Evolutionary conservation across 139 green algal species (phyloP).

Genomic region (Ostreobium quekettii): DNA sequence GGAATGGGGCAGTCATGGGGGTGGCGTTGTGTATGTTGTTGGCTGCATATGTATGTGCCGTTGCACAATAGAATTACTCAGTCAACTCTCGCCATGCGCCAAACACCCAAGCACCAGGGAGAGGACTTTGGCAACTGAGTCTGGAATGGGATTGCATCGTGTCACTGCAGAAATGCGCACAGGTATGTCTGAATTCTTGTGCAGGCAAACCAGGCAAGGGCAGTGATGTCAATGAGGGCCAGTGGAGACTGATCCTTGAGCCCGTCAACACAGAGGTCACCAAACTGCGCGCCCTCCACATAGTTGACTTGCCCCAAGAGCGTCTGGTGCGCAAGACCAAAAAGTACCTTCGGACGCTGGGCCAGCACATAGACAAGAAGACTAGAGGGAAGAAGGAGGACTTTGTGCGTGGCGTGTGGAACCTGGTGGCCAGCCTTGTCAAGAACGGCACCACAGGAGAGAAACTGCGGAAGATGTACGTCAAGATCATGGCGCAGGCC

Average conservation of each 20-base stretch:
- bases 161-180: background rate
- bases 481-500: background rate
- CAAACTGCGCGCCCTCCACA: constrained; percentile 44
- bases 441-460: constrained; percentile 14
- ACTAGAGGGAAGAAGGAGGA: background rate
- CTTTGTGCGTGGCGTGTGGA: constrained; percentile 7
- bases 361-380: constrained; percentile 19
- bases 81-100: background rate
- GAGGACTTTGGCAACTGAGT: background rate
- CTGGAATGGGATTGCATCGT: background rate
- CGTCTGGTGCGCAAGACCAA: constrained; percentile 38
- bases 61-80: background rate
- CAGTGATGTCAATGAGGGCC: background rate
- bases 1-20: no score
- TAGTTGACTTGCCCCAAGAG: constrained; percentile 28
- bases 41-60: no score
- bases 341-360: constrained; percentile 44
- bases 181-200: background rate
- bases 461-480: background rate
- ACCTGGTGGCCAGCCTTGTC: constrained; percentile 9
- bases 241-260: constrained; percentile 17
- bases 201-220: background rate
- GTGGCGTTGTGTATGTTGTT: no score
- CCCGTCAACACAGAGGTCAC: constrained; percentile 32
- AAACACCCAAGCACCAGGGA: background rate